Evolutionary conservation across 257 asterid genomes (phyloP), one percentile per base, ranked within the genome.

Genomic region (Solanum tacnaense): DNA sequence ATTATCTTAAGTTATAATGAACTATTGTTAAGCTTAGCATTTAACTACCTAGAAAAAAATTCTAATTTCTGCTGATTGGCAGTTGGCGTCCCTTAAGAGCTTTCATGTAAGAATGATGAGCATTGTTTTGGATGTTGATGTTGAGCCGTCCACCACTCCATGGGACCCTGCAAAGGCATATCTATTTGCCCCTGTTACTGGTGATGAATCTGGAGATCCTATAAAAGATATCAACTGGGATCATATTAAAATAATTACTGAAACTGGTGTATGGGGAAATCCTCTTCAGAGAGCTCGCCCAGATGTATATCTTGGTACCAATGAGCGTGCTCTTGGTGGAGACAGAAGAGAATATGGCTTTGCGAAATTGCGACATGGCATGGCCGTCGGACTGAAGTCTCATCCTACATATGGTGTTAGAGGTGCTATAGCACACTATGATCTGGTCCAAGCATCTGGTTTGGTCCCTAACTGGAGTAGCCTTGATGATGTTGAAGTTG

Each of bases 261-360:
- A 92, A 67, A 88, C 97, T 71, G 95, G 89, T 91, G 98, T 96
- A 86, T 97, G 99, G 99, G 89, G 87, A 89, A 96, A 97, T 92
- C 98, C 99, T 76, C 98, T 97, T 67, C 99, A 97, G 94, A 94
- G 95, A 91, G 99, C 99, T 89, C 93, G 99, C 81, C 99, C 99
- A 46, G 99, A 96, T 94, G 99, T 97, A 88, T 92, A 93, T 90
- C 99, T 97, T 82, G 99, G 99, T 84, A 97, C 99, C 68, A 96
- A 93, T 89, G 99, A 97, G 87, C 94, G 99, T 84, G 91, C 98
- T 39, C 92, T 97, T 83, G 99, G 99, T 88, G 99, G 99, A 84
- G 99, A 97, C 83, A 92, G 98, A 38, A 94, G 98, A 87, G 99
- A 97, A 90, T 97, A 97, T 90, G 99, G 99, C 76, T 97, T 94